Conservation (phyloP, 805 yeast genomes). For the Candida jianshihensis region DNA sequence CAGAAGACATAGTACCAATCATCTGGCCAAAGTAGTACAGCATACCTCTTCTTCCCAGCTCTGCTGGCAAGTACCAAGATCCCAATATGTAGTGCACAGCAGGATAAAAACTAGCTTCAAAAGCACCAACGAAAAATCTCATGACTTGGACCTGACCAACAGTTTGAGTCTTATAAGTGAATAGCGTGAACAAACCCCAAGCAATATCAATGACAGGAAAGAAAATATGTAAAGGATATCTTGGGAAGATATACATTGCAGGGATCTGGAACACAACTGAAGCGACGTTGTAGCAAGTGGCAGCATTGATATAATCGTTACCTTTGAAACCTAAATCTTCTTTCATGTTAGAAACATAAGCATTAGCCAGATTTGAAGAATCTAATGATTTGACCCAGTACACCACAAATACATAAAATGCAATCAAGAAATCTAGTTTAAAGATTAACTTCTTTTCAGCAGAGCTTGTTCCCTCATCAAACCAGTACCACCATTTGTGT, state of each 20-base stretch:
- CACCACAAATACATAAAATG: constrained; percentile 48
- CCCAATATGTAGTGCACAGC: constrained; percentile 51
- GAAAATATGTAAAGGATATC: constrained; percentile 40
- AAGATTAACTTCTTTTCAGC: constrained; percentile 30
- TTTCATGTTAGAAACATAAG: constrained; percentile 58
- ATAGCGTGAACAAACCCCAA: constrained; percentile 43
- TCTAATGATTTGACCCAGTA: constrained; percentile 65
- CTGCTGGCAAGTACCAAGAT: constrained; percentile 47
- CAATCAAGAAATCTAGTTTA: constrained; percentile 45
- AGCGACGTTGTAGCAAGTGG: constrained; percentile 51
- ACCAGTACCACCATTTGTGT: constrained; percentile 50
- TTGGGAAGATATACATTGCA: constrained; percentile 47
- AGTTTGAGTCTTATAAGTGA: constrained; percentile 38
- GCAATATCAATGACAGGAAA: constrained; percentile 1
- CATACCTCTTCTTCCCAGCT: constrained; percentile 52
- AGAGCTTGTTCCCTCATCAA: constrained; percentile 38
- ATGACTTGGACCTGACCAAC: constrained; percentile 46
- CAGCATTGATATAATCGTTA: constrained; percentile 53
- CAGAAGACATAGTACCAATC: constrained; percentile 55
- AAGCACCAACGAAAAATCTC: constrained; percentile 56
- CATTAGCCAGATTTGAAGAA: constrained; percentile 51
- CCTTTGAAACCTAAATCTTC: constrained; percentile 49
- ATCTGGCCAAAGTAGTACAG: constrained; percentile 54
- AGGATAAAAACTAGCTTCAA: constrained; percentile 55
- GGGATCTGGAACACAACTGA: constrained; percentile 56